phyloP scores from a whole-genome alignment of 163 green algal species.

The Picocystis sp. region DNA sequence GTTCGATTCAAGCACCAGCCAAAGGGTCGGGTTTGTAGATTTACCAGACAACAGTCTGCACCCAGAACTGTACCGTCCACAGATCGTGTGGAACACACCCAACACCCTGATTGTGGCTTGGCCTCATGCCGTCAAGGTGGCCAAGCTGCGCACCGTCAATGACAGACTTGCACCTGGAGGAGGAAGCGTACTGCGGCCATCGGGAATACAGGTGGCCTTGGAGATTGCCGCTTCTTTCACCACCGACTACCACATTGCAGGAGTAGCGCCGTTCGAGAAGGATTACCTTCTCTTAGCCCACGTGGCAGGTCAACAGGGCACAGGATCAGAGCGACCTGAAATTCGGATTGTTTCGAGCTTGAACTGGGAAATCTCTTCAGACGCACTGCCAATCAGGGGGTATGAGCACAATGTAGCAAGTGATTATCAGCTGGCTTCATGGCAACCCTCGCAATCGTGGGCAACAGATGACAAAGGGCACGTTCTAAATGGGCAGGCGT shows the following conservation, averaged over 20 bases:
- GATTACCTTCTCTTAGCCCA: slow-evolving; percentile 32
- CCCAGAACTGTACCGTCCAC: not conserved
- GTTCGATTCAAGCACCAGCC: not conserved
- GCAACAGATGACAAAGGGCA: not conserved
- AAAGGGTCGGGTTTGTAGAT: slow-evolving; percentile 2
- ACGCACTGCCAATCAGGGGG: slow-evolving; percentile 30
- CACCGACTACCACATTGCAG: slow-evolving; percentile 3
- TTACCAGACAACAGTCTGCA: slow-evolving; percentile 6
- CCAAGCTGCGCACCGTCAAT: not conserved
- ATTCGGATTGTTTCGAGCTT: slow-evolving; percentile 31
- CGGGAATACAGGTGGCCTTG: slow-evolving; percentile 9
- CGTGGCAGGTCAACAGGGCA: not conserved
- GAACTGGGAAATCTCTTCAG: slow-evolving; percentile 33
- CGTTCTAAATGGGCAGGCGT: not conserved
- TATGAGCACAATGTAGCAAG: slow-evolving; percentile 30
- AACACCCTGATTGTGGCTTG: no score
- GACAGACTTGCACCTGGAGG: slow-evolving; percentile 30
- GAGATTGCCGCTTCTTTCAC: slow-evolving; percentile 8
- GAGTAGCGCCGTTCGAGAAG: slow-evolving; percentile 21
- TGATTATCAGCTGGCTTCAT: slow-evolving; percentile 28
- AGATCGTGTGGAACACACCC: slow-evolving; percentile 7
- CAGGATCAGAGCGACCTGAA: slow-evolving; percentile 14
- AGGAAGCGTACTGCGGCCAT: slow-evolving; percentile 33
- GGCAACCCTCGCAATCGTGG: slow-evolving; percentile 9
- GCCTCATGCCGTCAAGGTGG: slow-evolving; percentile 3